Base-by-base conservation (phyloP, 306 rosid species). In the Crataegus laevigata region DNA sequence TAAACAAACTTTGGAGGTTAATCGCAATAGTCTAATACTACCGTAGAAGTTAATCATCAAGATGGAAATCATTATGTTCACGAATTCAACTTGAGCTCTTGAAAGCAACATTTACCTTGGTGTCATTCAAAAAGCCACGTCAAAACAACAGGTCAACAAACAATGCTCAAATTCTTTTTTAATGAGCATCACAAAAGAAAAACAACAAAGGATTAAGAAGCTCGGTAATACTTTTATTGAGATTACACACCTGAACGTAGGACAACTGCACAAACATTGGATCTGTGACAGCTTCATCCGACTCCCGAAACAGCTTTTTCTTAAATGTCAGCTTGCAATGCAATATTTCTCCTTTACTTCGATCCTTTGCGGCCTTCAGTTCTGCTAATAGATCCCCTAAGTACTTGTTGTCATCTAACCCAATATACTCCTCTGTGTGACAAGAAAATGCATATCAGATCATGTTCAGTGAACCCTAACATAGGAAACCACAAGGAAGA, bases 191-290 rank as follows among this genome's bases (percentile, higher is more conserved):
- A 57, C 55, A 9, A 22, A 67, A 11, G 9, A 10, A 26, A 60
- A 12, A 21, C 19, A 77, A 58, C 61, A 38, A 60, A 1, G 7
- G 66, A 8, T 5, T 24, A 42, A 34, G 34, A 8, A 66, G 54
- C 75, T 55, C 30, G 64, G 72, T 42, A 10, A 58, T 40, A 30
- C 42, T 29, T 54, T 28, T 63, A 54, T 65, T 70, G 65, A 76
- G 67, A 71, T 76, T 62, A 43, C 85, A 42, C 87, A 91, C 98
- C 74, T 93, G 98, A 47, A 93, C 98, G 61, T 93, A 93, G 74
- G 97, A 93, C 82, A 93, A 72, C 82, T 93, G 98, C 86, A 87
- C 78, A 76, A 93, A 93, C 97, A 93, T 93, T 82, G 96, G 91
- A 74, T 91, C 98, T 43, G 92, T 75, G 26, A 93, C 96, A 66